A percentile compares a stretch with the other conserved stretches of the same genome.
Conservation (phyloP, 805 yeast species). For the Naumovozyma castellii region DNA sequence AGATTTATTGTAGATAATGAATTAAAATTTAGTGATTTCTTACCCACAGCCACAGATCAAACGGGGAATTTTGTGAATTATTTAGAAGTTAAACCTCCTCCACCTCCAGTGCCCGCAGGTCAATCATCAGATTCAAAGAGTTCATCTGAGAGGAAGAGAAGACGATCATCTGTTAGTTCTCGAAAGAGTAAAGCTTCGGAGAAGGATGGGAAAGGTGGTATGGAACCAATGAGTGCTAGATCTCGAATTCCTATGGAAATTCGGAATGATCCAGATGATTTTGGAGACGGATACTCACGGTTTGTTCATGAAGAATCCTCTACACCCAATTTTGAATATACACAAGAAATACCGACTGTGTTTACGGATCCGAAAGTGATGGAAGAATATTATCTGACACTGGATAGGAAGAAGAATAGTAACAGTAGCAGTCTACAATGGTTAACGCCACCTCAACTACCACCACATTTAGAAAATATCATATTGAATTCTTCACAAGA, state of each 20-base stretch:
- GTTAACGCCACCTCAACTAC: conserved; percentile 88
- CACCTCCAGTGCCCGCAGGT: conserved; percentile 9
- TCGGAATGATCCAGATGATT: conserved; percentile 41
- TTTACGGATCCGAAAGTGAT: conserved; percentile 76
- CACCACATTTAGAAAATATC: conserved; percentile 91
- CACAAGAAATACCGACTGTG: conserved; percentile 68
- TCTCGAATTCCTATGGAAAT: conserved; percentile 41
- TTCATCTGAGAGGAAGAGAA: neutral
- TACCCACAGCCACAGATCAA: conserved; percentile 93
- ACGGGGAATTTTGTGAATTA: conserved; percentile 92
- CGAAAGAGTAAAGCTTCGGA: neutral
- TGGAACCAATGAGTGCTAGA: conserved; percentile 27
- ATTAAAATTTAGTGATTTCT: conserved; percentile 70
- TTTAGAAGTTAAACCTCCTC: conserved; percentile 52
- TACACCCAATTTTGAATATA: conserved; percentile 33
- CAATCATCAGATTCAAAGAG: neutral
- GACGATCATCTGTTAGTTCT: neutral
- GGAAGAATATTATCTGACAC: conserved; percentile 73
- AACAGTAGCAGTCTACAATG: conserved; percentile 45
- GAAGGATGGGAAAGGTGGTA: neutral
- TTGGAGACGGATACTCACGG: conserved; percentile 71
- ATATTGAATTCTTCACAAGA: conserved; percentile 49
- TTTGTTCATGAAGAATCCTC: conserved; percentile 52
- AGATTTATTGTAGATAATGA: conserved; percentile 92
- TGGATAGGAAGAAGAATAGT: conserved; percentile 48